phyloP scores from a whole-genome alignment of 1,139 yeast species.

The Hyphopichia khmerensis region DNA sequence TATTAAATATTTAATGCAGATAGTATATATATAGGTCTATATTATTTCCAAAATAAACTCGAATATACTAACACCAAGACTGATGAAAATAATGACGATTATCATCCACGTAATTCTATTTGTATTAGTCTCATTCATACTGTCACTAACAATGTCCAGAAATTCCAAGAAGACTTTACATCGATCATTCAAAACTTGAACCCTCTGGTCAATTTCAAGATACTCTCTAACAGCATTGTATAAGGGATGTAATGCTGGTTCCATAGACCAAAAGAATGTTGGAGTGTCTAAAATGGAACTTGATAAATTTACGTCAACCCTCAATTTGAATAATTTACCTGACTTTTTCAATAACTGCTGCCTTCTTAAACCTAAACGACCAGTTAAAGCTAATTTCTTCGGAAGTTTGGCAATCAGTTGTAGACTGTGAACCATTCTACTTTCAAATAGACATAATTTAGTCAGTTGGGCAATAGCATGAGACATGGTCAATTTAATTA shows the following conservation, averaged over 20 bases:
- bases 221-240: slow-evolving; percentile 90
- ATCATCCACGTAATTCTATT: slow-evolving; percentile 90
- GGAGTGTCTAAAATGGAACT: slow-evolving; percentile 94
- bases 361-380: slow-evolving; percentile 74
- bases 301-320: slow-evolving; percentile 91
- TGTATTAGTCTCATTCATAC: slow-evolving; percentile 90
- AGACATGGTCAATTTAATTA: slow-evolving; percentile 87
- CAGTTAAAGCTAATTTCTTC: slow-evolving; percentile 84
- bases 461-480: slow-evolving; percentile 98
- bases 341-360: slow-evolving; percentile 82
- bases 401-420: slow-evolving; percentile 87
- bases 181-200: slow-evolving; percentile 87
- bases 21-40: too few species aligned
- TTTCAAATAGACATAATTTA: slow-evolving; percentile 85
- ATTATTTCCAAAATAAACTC: slow-evolving; percentile 40
- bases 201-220: slow-evolving; percentile 90
- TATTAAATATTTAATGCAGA: neutral
- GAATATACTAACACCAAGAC: slow-evolving; percentile 63
- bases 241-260: slow-evolving; percentile 91
- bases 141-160: slow-evolving; percentile 88
- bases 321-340: slow-evolving; percentile 81
- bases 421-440: slow-evolving; percentile 81
- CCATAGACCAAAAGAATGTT: slow-evolving; percentile 93
- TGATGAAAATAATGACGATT: slow-evolving; percentile 75
- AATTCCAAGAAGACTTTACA: slow-evolving; percentile 93